Conservation (phyloP, 2,329 filamentous ascomycete species). For the Xylariaceae sp. region DNA sequence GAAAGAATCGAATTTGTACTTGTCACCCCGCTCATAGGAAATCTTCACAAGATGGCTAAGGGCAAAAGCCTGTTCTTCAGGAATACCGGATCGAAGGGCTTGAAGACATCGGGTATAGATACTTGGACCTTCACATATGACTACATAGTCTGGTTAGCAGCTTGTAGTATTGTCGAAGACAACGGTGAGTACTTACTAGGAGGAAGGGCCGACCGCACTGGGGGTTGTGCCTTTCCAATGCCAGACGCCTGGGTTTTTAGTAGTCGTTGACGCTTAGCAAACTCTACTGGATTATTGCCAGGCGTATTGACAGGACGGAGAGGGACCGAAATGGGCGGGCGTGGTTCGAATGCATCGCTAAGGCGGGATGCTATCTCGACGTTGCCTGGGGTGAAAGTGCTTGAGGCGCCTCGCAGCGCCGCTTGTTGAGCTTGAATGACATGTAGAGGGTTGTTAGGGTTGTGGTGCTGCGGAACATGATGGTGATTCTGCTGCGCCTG, state of each 20-base stretch:
- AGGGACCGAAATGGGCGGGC: constrained; percentile 55
- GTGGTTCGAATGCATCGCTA: constrained; percentile 65
- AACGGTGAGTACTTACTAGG: constrained; percentile 48
- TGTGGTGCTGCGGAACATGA: constrained; percentile 27
- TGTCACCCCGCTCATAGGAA: constrained; percentile 88
- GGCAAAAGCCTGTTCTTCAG: constrained; percentile 83
- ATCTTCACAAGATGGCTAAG: constrained; percentile 93
- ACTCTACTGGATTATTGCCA: constrained; percentile 65
- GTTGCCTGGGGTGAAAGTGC: constrained; percentile 48
- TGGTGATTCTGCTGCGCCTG: constrained; percentile 23
- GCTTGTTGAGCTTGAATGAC: constrained; percentile 31
- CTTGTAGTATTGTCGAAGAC: background rate
- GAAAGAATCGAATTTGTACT: constrained; percentile 92
- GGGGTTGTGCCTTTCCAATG: constrained; percentile 33
- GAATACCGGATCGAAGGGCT: constrained; percentile 72
- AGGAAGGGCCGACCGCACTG: constrained; percentile 52
- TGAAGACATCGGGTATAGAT: constrained; percentile 88
- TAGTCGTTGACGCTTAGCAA: constrained; percentile 51
- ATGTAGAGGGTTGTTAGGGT: constrained; percentile 29
- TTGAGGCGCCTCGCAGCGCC: constrained; percentile 33
- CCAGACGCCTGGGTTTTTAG: constrained; percentile 35
- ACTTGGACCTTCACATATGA: constrained; percentile 65
- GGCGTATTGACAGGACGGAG: constrained; percentile 71
- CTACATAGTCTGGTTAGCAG: constrained; percentile 38
- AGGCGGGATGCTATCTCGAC: constrained; percentile 53